Base-by-base conservation (phyloP, 1,284 basidiomycete species). In the Inonotus obliquus region DNA sequence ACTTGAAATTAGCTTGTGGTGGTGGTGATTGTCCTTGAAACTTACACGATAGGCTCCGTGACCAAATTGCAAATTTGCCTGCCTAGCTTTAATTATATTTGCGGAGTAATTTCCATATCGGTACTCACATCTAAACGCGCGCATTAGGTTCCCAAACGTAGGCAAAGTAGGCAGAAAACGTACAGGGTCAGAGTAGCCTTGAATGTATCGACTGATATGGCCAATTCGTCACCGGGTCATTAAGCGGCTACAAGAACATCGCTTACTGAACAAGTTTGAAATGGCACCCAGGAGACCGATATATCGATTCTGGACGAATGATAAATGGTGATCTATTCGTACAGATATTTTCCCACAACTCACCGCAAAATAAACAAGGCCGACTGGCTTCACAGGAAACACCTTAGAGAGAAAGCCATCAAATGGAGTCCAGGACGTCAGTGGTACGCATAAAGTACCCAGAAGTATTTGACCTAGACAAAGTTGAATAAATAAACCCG, bases 271-370 rank as follows among this genome's bases (percentile, higher is more conserved):
- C 13, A 57, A n/a, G 11, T 37, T 41, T 19, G 38, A 57, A 27
- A 57, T 19, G 19, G 37, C 19, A n/a, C 54, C 54, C 23, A 45
- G 54, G 39, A 57, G 9, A 44, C 54, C 54, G 14, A 57, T 57
- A 44, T 57, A 57, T n/a, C 54, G 54, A 44, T 57, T 57, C 54
- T 57, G 27, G 13, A 4, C 7, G 11, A 57, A 23, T 13, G n/a
- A 39, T 7, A 29, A n/a, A 10, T 57, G 7, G 6, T 17, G 10
- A 19, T 23, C 25, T 21, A 25, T 25, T 2, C 13, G n/a, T n/a
- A n/a, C n/a, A n/a, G n/a, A n/a, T n/a, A n/a, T n/a, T n/a, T n/a
- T n/a, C n/a, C n/a, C n/a, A n/a, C n/a, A n/a, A n/a, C n/a, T n/a
- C n/a, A n/a, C n/a, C n/a, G n/a, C n/a, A n/a, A n/a, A n/a, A n/a